Evolutionary conservation across 805 yeast genomes (phyloP).

Genomic region (Blastobotrys chiropterorum): DNA sequence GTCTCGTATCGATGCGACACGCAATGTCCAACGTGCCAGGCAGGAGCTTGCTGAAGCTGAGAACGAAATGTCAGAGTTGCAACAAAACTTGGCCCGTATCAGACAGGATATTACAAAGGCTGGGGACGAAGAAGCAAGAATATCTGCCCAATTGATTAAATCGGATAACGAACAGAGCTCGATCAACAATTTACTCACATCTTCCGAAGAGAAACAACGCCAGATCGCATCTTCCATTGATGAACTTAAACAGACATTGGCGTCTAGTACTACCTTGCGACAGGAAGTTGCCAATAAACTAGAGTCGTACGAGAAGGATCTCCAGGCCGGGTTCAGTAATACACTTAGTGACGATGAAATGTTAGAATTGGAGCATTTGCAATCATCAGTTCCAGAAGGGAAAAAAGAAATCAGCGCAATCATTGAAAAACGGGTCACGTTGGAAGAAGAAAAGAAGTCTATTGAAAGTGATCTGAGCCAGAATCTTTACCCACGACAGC

Average conservation of each 20-base stretch:
- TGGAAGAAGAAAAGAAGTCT: slow-evolving; percentile 43
- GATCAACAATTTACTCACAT: slow-evolving; percentile 35
- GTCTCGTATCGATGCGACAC: slow-evolving; percentile 67
- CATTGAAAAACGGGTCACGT: slow-evolving; percentile 35
- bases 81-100: slow-evolving; percentile 34
- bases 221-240: slow-evolving; percentile 19
- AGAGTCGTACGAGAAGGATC: slow-evolving; percentile 43
- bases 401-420: slow-evolving; percentile 39
- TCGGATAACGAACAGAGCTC: slow-evolving; percentile 28
- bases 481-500: slow-evolving; percentile 47
- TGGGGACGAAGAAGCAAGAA: slow-evolving; percentile 33
- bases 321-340: slow-evolving; percentile 47
- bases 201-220: slow-evolving; percentile 5
- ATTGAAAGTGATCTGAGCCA: slow-evolving; percentile 54
- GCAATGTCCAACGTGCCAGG: slow-evolving; percentile 47
- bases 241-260: slow-evolving; percentile 33
- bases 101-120: slow-evolving; percentile 49
- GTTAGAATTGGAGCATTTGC: slow-evolving; percentile 33
- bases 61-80: slow-evolving; percentile 36
- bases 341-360: slow-evolving; percentile 48
- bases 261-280: slow-evolving; percentile 37
- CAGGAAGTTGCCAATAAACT: slow-evolving; percentile 38
- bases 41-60: slow-evolving; percentile 40
- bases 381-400: slow-evolving; percentile 31
- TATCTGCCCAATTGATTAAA: neutral